Base-by-base conservation (phyloP, 176 grass and related monocot genomes). In the Juncus effusus region DNA sequence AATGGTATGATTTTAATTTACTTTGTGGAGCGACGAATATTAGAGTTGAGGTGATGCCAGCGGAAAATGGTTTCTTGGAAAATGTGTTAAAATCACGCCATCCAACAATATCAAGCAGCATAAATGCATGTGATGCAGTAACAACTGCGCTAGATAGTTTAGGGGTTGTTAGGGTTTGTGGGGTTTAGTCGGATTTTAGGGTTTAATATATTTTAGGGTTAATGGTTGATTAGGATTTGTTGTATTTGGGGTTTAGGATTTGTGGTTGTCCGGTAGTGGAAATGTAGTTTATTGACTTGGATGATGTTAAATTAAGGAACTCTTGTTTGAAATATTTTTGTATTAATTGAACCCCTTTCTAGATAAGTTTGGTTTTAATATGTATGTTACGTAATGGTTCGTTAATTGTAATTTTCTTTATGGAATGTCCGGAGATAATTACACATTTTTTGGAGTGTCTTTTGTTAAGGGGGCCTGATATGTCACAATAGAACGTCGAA, bases 91-190 rank as follows among this genome's bases (percentile, higher is more conserved):
- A 75, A 96, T 96, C 62, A 96, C 91, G 9, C 87, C 91, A 51
- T 87, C 91, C 10, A 87, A 96, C 73, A 87, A 96, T 65, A 96
- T 96, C 78, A 96, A 96, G 66, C 91, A 91, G 60, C 90, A 96
- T 65, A 96, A 96, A 45, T 96, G 91, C 74, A 87, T 87, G 0
- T 80, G 80, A 67, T 96, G 87, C 81, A 96, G 84, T 68, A 91
- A 74, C 74, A 96, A 91, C 81, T 86, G 91, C 68, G 81, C 87
- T 51, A 79, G 84, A n/a, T n/a, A 72, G 79, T 76, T 63, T 91
- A 74, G 87, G 53, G 12, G 51, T 63, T 76, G 10, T 5, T 36
- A 28, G 39, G 54, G 40, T 57, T 8, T 57, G 54, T 14, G 53
- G 3, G 4, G 13, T 52, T n/a, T n/a, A n/a, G n/a, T n/a, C n/a